These are phyloP conservation scores for Hydnomerulius pinastri DNA, from an alignment of 768 basidiomycete genomes.

Conservation along the genomic window DNA sequence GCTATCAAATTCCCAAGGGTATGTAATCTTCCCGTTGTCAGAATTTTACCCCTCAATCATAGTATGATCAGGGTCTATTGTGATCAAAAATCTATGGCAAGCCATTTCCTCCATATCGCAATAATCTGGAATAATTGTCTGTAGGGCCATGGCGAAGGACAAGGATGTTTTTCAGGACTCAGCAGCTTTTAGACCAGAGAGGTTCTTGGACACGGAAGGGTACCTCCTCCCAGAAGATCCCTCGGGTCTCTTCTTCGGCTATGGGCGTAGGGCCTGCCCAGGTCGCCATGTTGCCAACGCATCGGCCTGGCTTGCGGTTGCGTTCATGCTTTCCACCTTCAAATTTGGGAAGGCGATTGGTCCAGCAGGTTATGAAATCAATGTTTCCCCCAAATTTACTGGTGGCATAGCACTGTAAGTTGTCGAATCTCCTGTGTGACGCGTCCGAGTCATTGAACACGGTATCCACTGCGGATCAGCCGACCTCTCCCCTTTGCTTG, in stretches of 20 bases:
- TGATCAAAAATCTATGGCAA: slow-evolving; percentile 25
- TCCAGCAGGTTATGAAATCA: slow-evolving; percentile 21
- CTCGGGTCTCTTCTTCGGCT: slow-evolving; percentile 32
- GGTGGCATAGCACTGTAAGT: slow-evolving; percentile 19
- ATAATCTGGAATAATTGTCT: not conserved
- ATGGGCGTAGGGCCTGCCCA: slow-evolving; percentile 28
- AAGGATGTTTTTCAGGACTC: slow-evolving; percentile 30
- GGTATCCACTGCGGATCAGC: slow-evolving; percentile 9
- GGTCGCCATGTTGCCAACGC: slow-evolving; percentile 22
- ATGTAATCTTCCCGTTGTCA: not conserved
- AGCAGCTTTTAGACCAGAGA: slow-evolving; percentile 35
- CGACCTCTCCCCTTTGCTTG: slow-evolving; percentile 18
- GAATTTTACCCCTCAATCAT: not conserved
- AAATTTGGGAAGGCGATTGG: slow-evolving; percentile 23
- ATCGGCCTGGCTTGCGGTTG: slow-evolving; percentile 21
- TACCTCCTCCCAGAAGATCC: slow-evolving; percentile 22
- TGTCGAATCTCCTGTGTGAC: not conserved
- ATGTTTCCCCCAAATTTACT: slow-evolving; percentile 21
- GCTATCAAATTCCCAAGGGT: slow-evolving; percentile 55
- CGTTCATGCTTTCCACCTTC: slow-evolving; percentile 21
- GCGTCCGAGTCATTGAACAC: too few species aligned
- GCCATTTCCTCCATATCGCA: not conserved
- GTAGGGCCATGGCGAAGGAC: slow-evolving; percentile 25
- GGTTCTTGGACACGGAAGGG: slow-evolving; percentile 26
- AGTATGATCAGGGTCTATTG: slow-evolving; percentile 16